These are phyloP conservation scores for Talaromyces piceae DNA, from an alignment of 2,329 filamentous ascomycete genomes.

Conservation along the genomic window DNA sequence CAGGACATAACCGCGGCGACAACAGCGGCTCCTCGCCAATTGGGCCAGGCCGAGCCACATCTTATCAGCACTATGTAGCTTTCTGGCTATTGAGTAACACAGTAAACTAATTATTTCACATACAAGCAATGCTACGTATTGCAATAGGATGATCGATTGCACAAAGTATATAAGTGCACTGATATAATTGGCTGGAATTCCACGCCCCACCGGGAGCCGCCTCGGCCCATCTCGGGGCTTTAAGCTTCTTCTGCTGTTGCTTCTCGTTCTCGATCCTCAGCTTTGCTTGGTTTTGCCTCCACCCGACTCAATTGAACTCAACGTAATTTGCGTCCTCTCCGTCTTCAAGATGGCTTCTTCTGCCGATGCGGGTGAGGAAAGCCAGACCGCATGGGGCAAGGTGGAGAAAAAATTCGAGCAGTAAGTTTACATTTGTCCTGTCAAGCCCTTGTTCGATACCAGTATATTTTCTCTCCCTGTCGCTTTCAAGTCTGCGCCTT, in stretches of 20 bases:
- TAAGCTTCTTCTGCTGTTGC: no score
- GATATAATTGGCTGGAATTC: no score
- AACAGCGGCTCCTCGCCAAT: not conserved
- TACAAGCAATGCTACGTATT: not conserved
- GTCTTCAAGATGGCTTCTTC: conserved; percentile 16
- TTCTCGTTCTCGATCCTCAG: no score
- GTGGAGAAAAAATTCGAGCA: conserved; percentile 56
- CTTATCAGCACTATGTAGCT: not conserved
- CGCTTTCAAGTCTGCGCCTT: no score
- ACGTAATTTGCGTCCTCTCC: not conserved
- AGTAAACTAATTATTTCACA: not conserved
- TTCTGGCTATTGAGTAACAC: not conserved
- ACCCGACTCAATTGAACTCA: not conserved
- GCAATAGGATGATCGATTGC: no score
- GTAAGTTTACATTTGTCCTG: no score
- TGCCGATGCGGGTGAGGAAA: conserved; percentile 14
- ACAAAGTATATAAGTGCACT: no score
- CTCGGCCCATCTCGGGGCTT: no score
- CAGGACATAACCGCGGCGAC: not conserved
- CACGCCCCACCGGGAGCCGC: no score
- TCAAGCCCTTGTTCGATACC: no score
- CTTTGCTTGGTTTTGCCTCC: not conserved
- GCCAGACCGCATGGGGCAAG: conserved; percentile 44
- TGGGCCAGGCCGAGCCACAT: not conserved
- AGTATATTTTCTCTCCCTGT: no score